Conservation (phyloP, 2,329 filamentous ascomycete species). For the Pyrenophora tritici-repentis region DNA sequence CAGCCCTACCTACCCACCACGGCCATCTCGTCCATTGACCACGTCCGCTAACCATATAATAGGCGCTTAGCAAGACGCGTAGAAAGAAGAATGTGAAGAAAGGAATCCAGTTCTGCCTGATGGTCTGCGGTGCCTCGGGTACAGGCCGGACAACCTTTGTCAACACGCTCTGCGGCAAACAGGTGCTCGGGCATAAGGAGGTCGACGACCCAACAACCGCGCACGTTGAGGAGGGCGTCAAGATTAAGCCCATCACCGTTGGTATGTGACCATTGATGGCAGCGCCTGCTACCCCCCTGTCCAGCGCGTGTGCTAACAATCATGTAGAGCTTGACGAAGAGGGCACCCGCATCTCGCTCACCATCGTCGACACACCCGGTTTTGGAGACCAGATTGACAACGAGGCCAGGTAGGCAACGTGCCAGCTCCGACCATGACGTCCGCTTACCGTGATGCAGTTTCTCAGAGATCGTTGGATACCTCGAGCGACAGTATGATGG, state of each 20-base stretch:
- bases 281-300: neutral
- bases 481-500: constrained; percentile 99
- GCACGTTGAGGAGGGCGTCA: constrained; percentile 93
- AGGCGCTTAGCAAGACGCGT: constrained; percentile 79
- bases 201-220: constrained; percentile 86
- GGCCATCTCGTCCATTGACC: constrained; percentile 19
- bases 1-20: constrained; percentile 16
- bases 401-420: constrained; percentile 77
- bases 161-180: constrained; percentile 97
- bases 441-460: constrained; percentile 62
- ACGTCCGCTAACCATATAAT: constrained; percentile 32
- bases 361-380: constrained; percentile 96
- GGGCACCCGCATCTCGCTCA: constrained; percentile 95
- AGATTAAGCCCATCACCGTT: constrained; percentile 98
- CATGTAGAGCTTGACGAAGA: constrained; percentile 85
- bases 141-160: constrained; percentile 99
- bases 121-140: constrained; percentile 98
- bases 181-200: constrained; percentile 88
- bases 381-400: constrained; percentile 99
- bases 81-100: constrained; percentile 99
- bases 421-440: neutral
- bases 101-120: constrained; percentile 99
- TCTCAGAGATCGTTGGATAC: constrained; percentile 96
- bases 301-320: constrained; percentile 10
- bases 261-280: constrained; percentile 61